phyloP scores from a whole-genome alignment of 2,329 filamentous ascomycete species.

The Fusarium beomiforme region DNA sequence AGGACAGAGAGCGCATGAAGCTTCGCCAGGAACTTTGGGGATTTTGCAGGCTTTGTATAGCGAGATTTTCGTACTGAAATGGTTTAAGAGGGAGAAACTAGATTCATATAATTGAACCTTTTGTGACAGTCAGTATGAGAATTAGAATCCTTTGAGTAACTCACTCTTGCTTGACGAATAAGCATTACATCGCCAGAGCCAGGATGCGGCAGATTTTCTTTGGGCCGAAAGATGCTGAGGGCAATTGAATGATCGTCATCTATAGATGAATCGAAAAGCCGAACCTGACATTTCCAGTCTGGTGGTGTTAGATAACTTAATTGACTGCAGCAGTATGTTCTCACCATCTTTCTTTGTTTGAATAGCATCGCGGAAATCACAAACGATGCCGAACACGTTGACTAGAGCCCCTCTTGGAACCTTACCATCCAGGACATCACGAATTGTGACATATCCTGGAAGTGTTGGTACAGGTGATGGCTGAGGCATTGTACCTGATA shows the following conservation, averaged over 20 bases:
- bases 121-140: conserved; percentile 8
- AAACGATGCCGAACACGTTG: conserved; percentile 76
- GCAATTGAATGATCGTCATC: conserved; percentile 53
- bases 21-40: conserved; percentile 49
- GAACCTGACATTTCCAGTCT: conserved; percentile 71
- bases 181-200: conserved; percentile 52
- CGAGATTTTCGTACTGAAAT: conserved; percentile 54
- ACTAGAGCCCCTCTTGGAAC: conserved; percentile 47
- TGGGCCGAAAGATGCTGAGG: conserved; percentile 70
- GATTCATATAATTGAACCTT: conserved; percentile 55
- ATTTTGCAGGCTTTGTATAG: conserved; percentile 52
- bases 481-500: conserved; percentile 7
- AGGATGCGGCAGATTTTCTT: conserved; percentile 59
- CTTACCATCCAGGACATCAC: conserved; percentile 56
- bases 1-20: conserved; percentile 45
- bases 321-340: conserved; percentile 7
- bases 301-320: conserved; percentile 1
- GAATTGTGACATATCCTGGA: conserved; percentile 45
- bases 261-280: conserved; percentile 67
- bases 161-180: conserved; percentile 65
- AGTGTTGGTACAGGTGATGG: conserved; percentile 23
- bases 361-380: conserved; percentile 67
- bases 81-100: conserved; percentile 56
- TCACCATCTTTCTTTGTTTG: conserved; percentile 63
- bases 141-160: conserved; percentile 10